Conservation (phyloP, 768 basidiomycete species). For the Gymnopilus dilepis region DNA sequence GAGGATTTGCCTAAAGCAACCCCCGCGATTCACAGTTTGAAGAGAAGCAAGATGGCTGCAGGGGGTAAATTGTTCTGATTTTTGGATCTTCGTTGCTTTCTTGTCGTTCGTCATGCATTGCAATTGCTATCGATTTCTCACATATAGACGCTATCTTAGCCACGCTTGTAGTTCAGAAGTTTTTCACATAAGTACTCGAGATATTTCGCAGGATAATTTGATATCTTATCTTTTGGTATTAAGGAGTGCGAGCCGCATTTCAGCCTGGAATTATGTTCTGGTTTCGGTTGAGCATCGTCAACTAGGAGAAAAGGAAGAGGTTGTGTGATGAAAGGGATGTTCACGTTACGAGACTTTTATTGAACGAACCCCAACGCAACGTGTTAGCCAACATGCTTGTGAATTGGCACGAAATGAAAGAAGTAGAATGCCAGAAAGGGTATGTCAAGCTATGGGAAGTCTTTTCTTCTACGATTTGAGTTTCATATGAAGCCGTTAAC, state of each 20-base stretch:
- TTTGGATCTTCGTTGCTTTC: neutral
- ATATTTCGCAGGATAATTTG: neutral
- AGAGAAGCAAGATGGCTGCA: slow-evolving; percentile 22
- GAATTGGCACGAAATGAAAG: slow-evolving; percentile 14
- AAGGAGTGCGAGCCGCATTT: too few relatives aligned
- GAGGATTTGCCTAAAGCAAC: slow-evolving; percentile 15
- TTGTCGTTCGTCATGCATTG: slow-evolving; percentile 16
- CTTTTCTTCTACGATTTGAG: slow-evolving; percentile 1
- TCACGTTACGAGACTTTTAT: slow-evolving; percentile 6
- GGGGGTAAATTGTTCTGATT: slow-evolving; percentile 23
- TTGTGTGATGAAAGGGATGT: neutral
- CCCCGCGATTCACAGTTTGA: slow-evolving; percentile 20
- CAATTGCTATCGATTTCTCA: slow-evolving; percentile 19
- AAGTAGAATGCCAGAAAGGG: slow-evolving; percentile 15
- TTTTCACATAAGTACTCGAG: neutral
- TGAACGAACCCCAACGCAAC: slow-evolving; percentile 10
- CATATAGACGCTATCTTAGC: slow-evolving; percentile 18
- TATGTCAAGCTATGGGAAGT: slow-evolving; percentile 1
- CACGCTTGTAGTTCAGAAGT: slow-evolving; percentile 11
- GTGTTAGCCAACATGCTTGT: slow-evolving; percentile 15
- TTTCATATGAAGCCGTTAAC: slow-evolving; percentile 5
- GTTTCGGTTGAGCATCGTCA: too few relatives aligned
- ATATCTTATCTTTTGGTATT: neutral
- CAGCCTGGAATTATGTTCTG: too few relatives aligned
- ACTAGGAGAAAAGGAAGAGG: neutral